Evolutionary conservation across 2,329 filamentous ascomycete species (phyloP).

Genomic region (Metarhizium humberi): DNA sequence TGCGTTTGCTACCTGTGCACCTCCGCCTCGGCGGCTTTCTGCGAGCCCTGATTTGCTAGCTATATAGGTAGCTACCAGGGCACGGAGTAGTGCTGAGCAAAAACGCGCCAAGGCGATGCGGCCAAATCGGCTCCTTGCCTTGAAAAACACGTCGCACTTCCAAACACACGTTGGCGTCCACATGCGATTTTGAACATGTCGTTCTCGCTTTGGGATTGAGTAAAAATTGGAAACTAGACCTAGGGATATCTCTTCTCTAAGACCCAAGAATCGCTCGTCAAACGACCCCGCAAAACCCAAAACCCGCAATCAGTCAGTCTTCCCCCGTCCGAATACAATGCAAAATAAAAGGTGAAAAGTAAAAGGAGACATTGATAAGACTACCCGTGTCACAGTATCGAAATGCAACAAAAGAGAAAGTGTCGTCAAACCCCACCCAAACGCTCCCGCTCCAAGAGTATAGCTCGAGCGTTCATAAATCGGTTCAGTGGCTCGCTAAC

Average conservation of each 20-base stretch:
- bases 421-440: not conserved
- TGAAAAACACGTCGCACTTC: too few species aligned
- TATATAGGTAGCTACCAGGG: too few species aligned
- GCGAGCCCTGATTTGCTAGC: too few species aligned
- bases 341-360: not conserved
- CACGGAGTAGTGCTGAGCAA: too few species aligned
- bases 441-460: not conserved
- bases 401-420: not conserved
- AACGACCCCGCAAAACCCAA: not conserved
- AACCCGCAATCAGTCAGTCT: not conserved
- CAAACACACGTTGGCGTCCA: not conserved
- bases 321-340: not conserved
- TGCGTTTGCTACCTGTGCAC: too few species aligned
- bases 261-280: constrained; percentile 1
- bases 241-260: constrained; percentile 4
- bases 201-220: not conserved
- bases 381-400: not conserved
- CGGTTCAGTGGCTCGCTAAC: not conserved
- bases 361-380: not conserved
- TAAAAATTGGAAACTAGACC: not conserved
- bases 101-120: too few species aligned
- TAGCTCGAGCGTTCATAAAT: not conserved
- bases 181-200: not conserved
- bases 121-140: too few species aligned
- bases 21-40: too few species aligned